Percentiles rank a stretch among this genome's conserved stretches.
phyloP scores from a whole-genome alignment of 2,329 filamentous ascomycete genomes.

The Neobulgaria alba region DNA sequence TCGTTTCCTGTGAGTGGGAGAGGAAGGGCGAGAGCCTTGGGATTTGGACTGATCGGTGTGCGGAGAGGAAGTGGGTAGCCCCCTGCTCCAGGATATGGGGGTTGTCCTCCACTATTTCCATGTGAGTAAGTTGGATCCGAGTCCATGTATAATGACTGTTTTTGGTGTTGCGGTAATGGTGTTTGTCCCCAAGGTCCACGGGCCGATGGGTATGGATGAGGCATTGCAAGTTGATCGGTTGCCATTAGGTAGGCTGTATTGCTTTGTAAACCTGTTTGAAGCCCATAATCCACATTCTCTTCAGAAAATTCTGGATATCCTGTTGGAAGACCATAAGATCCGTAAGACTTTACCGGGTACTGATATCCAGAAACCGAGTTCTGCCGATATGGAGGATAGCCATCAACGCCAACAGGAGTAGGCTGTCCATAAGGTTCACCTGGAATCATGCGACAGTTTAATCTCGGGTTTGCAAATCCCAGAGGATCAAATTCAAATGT shows the following conservation, averaged over 20 bases:
- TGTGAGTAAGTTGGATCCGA: not conserved
- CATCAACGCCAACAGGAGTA: slow-evolving; percentile 7
- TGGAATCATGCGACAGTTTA: slow-evolving; percentile 18
- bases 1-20: not conserved
- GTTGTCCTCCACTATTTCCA: not conserved
- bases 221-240: slow-evolving; percentile 9
- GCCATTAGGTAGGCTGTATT: slow-evolving; percentile 9
- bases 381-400: slow-evolving; percentile 16
- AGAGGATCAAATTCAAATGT: slow-evolving; percentile 18
- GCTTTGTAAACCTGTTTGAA: slow-evolving; percentile 3
- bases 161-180: not conserved
- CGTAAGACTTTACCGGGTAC: slow-evolving; percentile 14
- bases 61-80: not conserved
- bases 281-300: slow-evolving; percentile 20
- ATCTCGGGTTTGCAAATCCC: slow-evolving; percentile 14
- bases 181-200: not conserved
- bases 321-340: slow-evolving; percentile 11
- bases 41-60: not conserved
- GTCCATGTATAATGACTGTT: not conserved
- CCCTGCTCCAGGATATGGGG: not conserved
- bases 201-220: not conserved
- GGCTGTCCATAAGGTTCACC: slow-evolving; percentile 13
- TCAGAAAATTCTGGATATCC: slow-evolving; percentile 21
- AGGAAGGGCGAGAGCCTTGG: slow-evolving; percentile 1
- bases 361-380: slow-evolving; percentile 14